Evolutionary conservation across 78 protist genomes (phyloP).

Genomic region (Emiliania huxleyi): DNA sequence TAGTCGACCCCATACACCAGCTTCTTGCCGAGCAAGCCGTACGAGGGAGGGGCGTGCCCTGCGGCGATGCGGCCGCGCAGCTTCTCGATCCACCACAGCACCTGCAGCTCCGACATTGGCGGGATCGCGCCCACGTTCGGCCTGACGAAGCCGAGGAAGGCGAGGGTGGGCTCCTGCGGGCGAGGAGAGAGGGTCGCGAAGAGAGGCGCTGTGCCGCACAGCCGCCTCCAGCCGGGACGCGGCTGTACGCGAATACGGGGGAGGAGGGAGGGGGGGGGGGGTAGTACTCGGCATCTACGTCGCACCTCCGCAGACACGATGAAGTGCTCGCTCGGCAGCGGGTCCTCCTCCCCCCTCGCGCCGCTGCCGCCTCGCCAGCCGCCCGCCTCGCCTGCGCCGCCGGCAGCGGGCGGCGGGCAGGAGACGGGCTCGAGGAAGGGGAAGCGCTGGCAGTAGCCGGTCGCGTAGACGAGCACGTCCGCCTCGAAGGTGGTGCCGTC

Average conservation of each 20-base stretch:
- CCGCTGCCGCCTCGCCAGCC: not conserved
- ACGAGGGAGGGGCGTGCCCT: not conserved
- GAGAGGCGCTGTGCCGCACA: too few species aligned
- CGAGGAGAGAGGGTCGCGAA: too few species aligned
- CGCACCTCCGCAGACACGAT: too few species aligned
- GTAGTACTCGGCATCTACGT: too few species aligned
- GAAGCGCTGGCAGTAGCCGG: constrained; percentile 14
- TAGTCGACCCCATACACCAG: constrained; percentile 22
- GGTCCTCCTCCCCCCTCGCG: not conserved
- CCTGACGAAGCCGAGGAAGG: constrained; percentile 48
- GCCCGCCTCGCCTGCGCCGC: not conserved
- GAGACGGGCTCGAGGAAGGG: not conserved
- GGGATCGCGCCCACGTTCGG: constrained; percentile 63
- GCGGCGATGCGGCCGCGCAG: not conserved
- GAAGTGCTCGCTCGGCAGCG: not conserved
- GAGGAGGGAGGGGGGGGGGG: too few species aligned
- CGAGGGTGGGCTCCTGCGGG: not conserved
- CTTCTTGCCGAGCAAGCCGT: constrained; percentile 10
- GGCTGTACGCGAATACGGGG: too few species aligned
- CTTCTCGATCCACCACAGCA: not conserved
- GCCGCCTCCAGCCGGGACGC: too few species aligned
- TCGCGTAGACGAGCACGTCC: constrained; percentile 9
- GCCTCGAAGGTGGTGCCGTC: not conserved
- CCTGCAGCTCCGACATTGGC: constrained; percentile 52
- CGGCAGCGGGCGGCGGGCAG: not conserved